A percentile compares a stretch with the other conserved stretches of the same genome.
phyloP scores from a whole-genome alignment of 169 alveolate species.

The Babesia gibsoni region DNA sequence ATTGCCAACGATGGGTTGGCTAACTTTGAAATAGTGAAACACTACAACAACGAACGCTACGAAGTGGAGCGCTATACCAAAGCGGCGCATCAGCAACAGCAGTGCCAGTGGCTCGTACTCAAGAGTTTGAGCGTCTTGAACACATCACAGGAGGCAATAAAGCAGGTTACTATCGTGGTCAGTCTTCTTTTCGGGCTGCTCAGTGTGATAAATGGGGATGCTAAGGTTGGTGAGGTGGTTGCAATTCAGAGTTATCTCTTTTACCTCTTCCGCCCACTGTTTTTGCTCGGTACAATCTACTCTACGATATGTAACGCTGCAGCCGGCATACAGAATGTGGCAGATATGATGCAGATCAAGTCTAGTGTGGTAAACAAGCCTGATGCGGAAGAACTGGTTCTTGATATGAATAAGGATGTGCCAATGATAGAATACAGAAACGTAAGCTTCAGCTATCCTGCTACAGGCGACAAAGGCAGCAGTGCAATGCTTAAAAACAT shows the following conservation, averaged over 20 bases:
- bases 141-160: conserved; percentile 63
- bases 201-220: neutral
- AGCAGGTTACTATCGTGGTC: conserved; percentile 32
- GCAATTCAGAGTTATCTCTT: conserved; percentile 61
- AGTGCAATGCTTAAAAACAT: conserved; percentile 21
- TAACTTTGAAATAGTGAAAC: conserved; percentile 76
- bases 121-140: conserved; percentile 67
- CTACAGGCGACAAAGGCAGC: neutral
- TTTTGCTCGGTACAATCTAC: conserved; percentile 71
- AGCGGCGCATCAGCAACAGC: conserved; percentile 64
- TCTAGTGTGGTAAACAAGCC: conserved; percentile 3
- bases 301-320: conserved; percentile 56
- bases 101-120: conserved; percentile 59
- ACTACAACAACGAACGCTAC: conserved; percentile 68
- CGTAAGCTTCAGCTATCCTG: conserved; percentile 36
- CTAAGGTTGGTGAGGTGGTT: conserved; percentile 37
- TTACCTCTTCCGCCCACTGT: conserved; percentile 68
- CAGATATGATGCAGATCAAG: conserved; percentile 28
- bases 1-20: conserved; percentile 69
- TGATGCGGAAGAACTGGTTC: neutral
- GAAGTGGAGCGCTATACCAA: conserved; percentile 64
- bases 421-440: conserved; percentile 51
- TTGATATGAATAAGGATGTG: neutral
- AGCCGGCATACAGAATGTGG: conserved; percentile 52
- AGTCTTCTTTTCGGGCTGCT: conserved; percentile 25